Conservation (phyloP, 192 early-diverging fungal genomes). For the Glomus cerebriforme region DNA sequence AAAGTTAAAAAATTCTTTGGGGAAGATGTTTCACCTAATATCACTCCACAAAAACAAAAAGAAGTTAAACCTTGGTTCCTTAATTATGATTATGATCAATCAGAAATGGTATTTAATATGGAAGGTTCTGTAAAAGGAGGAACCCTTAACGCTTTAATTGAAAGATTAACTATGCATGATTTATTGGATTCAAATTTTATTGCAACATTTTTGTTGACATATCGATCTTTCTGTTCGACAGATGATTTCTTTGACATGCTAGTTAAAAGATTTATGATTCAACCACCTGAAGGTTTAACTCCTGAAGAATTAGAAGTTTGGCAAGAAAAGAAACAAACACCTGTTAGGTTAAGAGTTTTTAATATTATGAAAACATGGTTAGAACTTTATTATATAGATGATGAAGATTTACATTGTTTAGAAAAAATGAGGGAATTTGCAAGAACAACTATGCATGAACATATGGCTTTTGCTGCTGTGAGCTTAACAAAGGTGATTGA, state of each 20-base stretch:
- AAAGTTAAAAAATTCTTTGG: slow-evolving; percentile 30
- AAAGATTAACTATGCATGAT: slow-evolving; percentile 90
- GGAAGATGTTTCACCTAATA: slow-evolving; percentile 48
- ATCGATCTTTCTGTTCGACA: slow-evolving; percentile 87
- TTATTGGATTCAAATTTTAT: slow-evolving; percentile 81
- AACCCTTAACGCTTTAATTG: slow-evolving; percentile 81
- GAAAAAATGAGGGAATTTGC: slow-evolving; percentile 75
- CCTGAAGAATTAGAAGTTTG: slow-evolving; percentile 70
- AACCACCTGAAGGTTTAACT: slow-evolving; percentile 67
- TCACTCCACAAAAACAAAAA: slow-evolving; percentile 33
- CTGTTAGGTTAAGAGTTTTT: slow-evolving; percentile 92
- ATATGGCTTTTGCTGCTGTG: slow-evolving; percentile 66
- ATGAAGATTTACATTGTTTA: slow-evolving; percentile 70
- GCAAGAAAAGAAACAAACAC: slow-evolving; percentile 85
- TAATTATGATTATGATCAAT: slow-evolving; percentile 69
- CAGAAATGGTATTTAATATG: slow-evolving; percentile 80
- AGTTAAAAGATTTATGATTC: slow-evolving; percentile 75
- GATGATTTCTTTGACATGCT: slow-evolving; percentile 75
- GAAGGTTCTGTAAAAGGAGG: slow-evolving; percentile 90
- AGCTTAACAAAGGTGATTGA: slow-evolving; percentile 80
- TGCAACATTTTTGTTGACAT: slow-evolving; percentile 89
- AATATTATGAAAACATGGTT: slow-evolving; percentile 96
- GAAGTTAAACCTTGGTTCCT: slow-evolving; percentile 77
- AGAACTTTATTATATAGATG: slow-evolving; percentile 84
- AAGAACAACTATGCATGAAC: slow-evolving; percentile 67